A percentile compares a stretch with the other conserved stretches of the same genome.
phyloP scores from a whole-genome alignment of 2,329 filamentous ascomycete species.

The Botrytis elliptica region DNA sequence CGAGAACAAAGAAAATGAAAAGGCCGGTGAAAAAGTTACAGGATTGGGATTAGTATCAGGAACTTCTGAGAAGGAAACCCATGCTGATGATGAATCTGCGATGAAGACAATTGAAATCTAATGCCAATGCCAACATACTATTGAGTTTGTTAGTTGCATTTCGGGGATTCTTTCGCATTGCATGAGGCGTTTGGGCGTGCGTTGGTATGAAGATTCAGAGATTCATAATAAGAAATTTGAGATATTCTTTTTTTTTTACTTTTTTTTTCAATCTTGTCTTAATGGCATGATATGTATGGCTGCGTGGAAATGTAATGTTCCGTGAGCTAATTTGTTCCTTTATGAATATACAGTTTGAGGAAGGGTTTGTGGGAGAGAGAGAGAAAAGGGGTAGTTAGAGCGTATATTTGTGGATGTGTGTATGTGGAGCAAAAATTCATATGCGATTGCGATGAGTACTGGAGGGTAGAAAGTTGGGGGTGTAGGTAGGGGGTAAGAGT shows the following conservation, averaged over 20 bases:
- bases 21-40: conserved; percentile 26
- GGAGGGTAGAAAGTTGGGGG: neutral
- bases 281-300: conserved; percentile 5
- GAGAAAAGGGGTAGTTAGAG: neutral
- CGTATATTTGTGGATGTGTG: neutral
- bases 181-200: conserved; percentile 16
- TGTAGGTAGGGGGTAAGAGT: neutral
- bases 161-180: conserved; percentile 15
- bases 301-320: conserved; percentile 1
- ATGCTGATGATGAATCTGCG: conserved; percentile 38
- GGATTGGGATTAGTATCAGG: conserved; percentile 31
- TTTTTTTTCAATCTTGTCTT: neutral
- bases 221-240: conserved; percentile 18
- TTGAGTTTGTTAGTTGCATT: conserved; percentile 17
- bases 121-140: conserved; percentile 17
- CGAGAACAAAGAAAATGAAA: conserved; percentile 37
- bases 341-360: conserved; percentile 11
- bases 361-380: no score
- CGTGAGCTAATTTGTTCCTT: neutral
- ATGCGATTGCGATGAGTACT: neutral
- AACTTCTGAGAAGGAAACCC: conserved; percentile 32
- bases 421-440: neutral
- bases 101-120: conserved; percentile 43
- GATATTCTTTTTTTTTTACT: neutral
- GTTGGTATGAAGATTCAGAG: conserved; percentile 8